Evolutionary conservation across 805 yeast species (phyloP).

Genomic region (Kockiozyma suomiensis): DNA sequence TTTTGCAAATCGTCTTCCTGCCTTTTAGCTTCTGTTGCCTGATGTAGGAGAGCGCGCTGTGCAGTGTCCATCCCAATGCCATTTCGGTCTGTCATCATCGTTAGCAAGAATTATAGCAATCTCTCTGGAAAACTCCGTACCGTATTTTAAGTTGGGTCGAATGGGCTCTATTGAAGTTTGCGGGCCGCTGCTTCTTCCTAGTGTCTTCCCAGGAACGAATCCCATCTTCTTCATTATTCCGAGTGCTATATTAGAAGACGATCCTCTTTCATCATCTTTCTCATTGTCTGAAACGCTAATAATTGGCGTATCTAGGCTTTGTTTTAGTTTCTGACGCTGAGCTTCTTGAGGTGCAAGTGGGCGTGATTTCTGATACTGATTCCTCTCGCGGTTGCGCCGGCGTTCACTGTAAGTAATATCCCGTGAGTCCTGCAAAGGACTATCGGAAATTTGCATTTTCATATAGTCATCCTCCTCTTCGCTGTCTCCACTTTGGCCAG

Average conservation of each 20-base stretch:
- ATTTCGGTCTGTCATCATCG: constrained; percentile 14
- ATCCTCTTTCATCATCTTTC: constrained; percentile 20
- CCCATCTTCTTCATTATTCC: constrained; percentile 65
- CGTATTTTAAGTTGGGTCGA: constrained; percentile 31
- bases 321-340: constrained; percentile 21
- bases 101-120: neutral
- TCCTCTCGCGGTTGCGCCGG: neutral
- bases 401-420: constrained; percentile 25
- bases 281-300: neutral
- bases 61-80: constrained; percentile 38
- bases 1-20: constrained; percentile 8
- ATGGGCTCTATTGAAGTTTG: constrained; percentile 40
- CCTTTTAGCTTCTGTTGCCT: constrained; percentile 22
- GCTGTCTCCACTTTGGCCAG: neutral
- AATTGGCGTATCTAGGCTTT: constrained; percentile 16
- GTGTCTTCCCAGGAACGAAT: constrained; percentile 50
- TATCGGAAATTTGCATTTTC: constrained; percentile 26
- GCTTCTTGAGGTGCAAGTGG: constrained; percentile 4
- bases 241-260: constrained; percentile 38
- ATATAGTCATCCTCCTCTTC: constrained; percentile 22
- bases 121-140: constrained; percentile 5
- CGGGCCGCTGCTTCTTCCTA: constrained; percentile 44
- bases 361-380: constrained; percentile 1
- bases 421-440: neutral
- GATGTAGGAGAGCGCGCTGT: constrained; percentile 29